Conservation (phyloP, 2,329 filamentous ascomycete genomes). For the Trichothecium sympodiale region DNA sequence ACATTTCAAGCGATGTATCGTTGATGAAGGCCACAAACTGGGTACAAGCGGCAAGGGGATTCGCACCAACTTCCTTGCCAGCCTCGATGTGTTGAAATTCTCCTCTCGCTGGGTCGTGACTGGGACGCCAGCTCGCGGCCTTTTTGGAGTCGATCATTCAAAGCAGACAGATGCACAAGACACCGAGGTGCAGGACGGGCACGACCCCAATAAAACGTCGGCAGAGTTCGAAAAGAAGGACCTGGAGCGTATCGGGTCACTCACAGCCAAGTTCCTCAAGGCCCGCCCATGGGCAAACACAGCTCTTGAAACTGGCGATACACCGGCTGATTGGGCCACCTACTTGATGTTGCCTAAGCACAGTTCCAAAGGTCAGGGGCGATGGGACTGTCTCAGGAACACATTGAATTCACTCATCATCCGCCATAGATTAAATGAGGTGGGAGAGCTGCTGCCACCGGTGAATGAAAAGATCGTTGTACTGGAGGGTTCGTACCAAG, state of each 20-base stretch:
- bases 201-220: slow-evolving; percentile 16
- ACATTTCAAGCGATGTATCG: slow-evolving; percentile 80
- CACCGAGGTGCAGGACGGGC: slow-evolving; percentile 2
- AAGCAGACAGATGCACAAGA: not conserved
- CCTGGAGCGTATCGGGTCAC: slow-evolving; percentile 52
- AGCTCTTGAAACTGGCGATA: slow-evolving; percentile 39
- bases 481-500: slow-evolving; percentile 73
- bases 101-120: slow-evolving; percentile 82
- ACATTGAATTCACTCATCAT: slow-evolving; percentile 73
- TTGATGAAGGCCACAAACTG: slow-evolving; percentile 84
- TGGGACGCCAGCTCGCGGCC: slow-evolving; percentile 75
- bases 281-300: slow-evolving; percentile 69
- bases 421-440: slow-evolving; percentile 64
- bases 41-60: slow-evolving; percentile 48
- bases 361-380: slow-evolving; percentile 39
- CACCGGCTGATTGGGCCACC: slow-evolving; percentile 55
- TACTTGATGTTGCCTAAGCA: slow-evolving; percentile 55
- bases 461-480: slow-evolving; percentile 62
- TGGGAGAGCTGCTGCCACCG: slow-evolving; percentile 57
- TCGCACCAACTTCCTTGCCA: slow-evolving; percentile 43
- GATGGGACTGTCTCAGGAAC: slow-evolving; percentile 50
- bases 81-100: slow-evolving; percentile 44
- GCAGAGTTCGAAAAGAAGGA: slow-evolving; percentile 48
- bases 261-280: slow-evolving; percentile 61
- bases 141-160: slow-evolving; percentile 47